These are phyloP conservation scores for Lachnellula occidentalis DNA, from an alignment of 2,329 filamentous ascomycete genomes.

Conservation along the genomic window DNA sequence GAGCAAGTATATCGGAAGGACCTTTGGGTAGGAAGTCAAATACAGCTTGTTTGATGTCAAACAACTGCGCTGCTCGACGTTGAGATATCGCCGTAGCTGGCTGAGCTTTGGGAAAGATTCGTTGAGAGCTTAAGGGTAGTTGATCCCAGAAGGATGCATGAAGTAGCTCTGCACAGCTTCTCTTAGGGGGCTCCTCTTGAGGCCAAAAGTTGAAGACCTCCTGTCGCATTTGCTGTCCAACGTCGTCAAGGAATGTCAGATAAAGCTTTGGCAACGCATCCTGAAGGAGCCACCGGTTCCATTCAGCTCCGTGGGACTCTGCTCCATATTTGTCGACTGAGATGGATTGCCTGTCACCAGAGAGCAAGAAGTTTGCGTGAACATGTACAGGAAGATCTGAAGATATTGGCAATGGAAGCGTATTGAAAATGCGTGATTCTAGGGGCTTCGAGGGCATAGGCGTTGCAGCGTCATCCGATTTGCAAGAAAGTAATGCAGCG, in stretches of 20 bases:
- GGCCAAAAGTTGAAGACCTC: conserved; percentile 23
- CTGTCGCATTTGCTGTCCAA: conserved; percentile 8
- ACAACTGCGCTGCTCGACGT: conserved; percentile 1
- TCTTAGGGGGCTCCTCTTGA: conserved; percentile 3
- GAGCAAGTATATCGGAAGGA: conserved; percentile 9
- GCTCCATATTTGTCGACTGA: conserved; percentile 14
- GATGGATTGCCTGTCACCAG: conserved; percentile 27
- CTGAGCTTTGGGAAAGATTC: conserved; percentile 19
- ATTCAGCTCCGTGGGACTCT: conserved; percentile 14
- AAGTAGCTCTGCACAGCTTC: conserved; percentile 12
- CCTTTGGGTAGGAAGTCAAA: conserved; percentile 21
- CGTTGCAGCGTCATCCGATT: not conserved
- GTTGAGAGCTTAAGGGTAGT: conserved; percentile 10
- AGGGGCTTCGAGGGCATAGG: not conserved
- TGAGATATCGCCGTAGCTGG: not conserved
- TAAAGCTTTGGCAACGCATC: conserved; percentile 23
- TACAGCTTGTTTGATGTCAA: conserved; percentile 15
- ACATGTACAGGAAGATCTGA: conserved; percentile 27
- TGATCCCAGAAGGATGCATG: conserved; percentile 20
- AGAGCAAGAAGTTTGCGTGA: conserved; percentile 29
- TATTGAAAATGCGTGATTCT: conserved; percentile 16
- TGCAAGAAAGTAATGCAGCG: conserved; percentile 15
- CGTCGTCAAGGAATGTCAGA: conserved; percentile 19
- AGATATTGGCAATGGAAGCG: conserved; percentile 17
- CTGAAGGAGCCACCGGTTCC: conserved; percentile 25